phyloP scores from a whole-genome alignment of 495 filamentous ascomycete species.

The Hyphodiscus hymeniophilus region DNA sequence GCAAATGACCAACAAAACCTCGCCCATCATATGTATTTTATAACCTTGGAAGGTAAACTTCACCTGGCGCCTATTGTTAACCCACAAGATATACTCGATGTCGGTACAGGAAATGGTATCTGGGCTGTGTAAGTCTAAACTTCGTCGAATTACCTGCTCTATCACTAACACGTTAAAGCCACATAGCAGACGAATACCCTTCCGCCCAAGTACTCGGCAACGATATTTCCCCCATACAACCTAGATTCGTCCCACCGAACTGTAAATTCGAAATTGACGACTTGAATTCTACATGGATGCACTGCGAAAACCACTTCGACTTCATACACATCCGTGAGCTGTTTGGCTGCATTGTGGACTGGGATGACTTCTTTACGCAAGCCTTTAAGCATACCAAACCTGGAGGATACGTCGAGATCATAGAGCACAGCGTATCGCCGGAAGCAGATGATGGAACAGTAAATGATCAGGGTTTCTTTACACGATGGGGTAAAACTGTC shows the following conservation, averaged over 20 bases:
- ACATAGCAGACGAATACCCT: slow-evolving; percentile 30
- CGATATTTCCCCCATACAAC: slow-evolving; percentile 41
- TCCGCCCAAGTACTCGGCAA: slow-evolving; percentile 28
- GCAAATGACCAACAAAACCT: background rate
- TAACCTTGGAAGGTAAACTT: background rate
- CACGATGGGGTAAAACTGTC: slow-evolving; percentile 4
- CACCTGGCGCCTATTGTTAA: background rate
- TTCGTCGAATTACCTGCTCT: background rate
- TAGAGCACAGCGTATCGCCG: background rate
- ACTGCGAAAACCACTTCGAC: slow-evolving; percentile 29
- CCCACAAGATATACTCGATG: slow-evolving; percentile 48
- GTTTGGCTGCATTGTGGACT: slow-evolving; percentile 39
- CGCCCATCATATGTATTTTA: background rate
- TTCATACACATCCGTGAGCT: slow-evolving; percentile 46
- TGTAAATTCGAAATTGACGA: slow-evolving; percentile 45
- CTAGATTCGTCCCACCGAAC: slow-evolving; percentile 32
- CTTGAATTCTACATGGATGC: slow-evolving; percentile 34
- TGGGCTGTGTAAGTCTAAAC: slow-evolving; percentile 34
- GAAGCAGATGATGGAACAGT: background rate
- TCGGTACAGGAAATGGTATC: slow-evolving; percentile 53
- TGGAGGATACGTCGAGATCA: slow-evolving; percentile 26
- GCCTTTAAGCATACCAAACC: slow-evolving; percentile 21
- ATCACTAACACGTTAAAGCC: slow-evolving; percentile 16
- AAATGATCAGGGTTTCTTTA: slow-evolving; percentile 21
- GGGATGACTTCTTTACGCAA: slow-evolving; percentile 20